Conservation (phyloP, 306 rosid genomes). For the Cajanus cajan region DNA sequence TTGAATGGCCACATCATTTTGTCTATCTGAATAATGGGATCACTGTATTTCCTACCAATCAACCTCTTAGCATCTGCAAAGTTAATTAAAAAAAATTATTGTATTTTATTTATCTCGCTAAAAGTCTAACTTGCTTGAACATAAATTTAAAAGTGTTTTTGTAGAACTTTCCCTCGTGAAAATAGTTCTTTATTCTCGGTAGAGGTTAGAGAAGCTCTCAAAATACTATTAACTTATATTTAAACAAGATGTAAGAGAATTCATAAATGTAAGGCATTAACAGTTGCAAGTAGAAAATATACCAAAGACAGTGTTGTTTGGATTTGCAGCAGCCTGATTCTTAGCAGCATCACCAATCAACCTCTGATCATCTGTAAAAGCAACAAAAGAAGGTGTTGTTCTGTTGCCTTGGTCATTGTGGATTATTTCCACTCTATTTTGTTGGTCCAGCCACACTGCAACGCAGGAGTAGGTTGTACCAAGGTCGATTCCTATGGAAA, state of each 20-base stretch:
- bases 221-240: too few species aligned
- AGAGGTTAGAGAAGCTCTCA: too few species aligned
- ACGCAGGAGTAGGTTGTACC: conserved; percentile 19
- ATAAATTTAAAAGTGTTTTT: too few species aligned
- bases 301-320: conserved; percentile 14
- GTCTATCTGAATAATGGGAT: conserved; percentile 35
- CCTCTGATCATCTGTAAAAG: neutral
- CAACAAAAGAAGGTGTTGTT: conserved; percentile 9
- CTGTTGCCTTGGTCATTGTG: conserved; percentile 28
- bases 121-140: too few species aligned
- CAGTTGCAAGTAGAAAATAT: neutral
- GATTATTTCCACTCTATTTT: neutral
- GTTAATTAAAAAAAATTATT: too few species aligned
- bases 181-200: too few species aligned
- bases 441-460: neutral
- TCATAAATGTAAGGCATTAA: too few species aligned
- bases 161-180: too few species aligned
- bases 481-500: conserved; percentile 14
- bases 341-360: conserved; percentile 11
- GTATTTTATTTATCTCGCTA: too few species aligned
- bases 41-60: conserved; percentile 21
- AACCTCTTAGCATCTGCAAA: conserved; percentile 24
- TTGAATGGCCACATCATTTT: conserved; percentile 49
- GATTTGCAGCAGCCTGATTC: neutral
- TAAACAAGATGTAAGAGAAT: too few species aligned